Evolutionary conservation across 768 basidiomycete genomes (phyloP).

Genomic region (Russula foetens): DNA sequence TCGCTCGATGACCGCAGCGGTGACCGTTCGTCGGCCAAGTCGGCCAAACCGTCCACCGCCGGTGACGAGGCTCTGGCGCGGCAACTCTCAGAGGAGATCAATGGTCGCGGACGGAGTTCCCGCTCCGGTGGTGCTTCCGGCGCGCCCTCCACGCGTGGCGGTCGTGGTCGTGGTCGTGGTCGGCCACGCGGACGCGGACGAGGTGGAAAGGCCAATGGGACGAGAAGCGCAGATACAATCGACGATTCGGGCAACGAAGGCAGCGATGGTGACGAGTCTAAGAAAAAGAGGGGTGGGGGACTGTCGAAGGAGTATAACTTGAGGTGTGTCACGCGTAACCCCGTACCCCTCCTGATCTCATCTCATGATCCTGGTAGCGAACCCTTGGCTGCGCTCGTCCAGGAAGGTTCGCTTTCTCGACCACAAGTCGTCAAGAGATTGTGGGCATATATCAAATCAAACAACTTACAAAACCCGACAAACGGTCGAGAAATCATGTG

Average conservation of each 20-base stretch:
- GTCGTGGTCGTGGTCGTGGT: slow-evolving; percentile 15
- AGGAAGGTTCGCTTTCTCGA: slow-evolving; percentile 62
- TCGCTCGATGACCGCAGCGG: slow-evolving; percentile 17
- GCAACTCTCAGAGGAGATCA: slow-evolving; percentile 37
- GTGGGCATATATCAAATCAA: slow-evolving; percentile 82
- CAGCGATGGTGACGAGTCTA: slow-evolving; percentile 31
- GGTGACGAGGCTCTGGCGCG: slow-evolving; percentile 30
- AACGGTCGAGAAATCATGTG: slow-evolving; percentile 84
- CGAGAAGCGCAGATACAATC: slow-evolving; percentile 29
- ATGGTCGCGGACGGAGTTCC: slow-evolving; percentile 30
- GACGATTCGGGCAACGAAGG: slow-evolving; percentile 31
- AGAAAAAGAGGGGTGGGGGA: slow-evolving; percentile 45
- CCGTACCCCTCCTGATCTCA: neutral
- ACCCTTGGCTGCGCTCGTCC: slow-evolving; percentile 64
- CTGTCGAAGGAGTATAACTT: slow-evolving; percentile 71
- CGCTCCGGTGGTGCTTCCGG: slow-evolving; percentile 21
- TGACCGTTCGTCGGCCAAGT: slow-evolving; percentile 14
- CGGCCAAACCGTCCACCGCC: slow-evolving; percentile 23
- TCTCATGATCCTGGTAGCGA: slow-evolving; percentile 37
- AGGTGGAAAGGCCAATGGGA: slow-evolving; percentile 25
- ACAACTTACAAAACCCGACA: slow-evolving; percentile 75
- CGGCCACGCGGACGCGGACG: slow-evolving; percentile 17
- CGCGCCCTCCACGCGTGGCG: slow-evolving; percentile 14
- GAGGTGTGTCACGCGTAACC: slow-evolving; percentile 43
- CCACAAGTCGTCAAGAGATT: slow-evolving; percentile 87